A percentile compares a stretch with the other conserved stretches of the same genome.
Conservation (phyloP, 305 asterid species). For the Ruellia speciosa region DNA sequence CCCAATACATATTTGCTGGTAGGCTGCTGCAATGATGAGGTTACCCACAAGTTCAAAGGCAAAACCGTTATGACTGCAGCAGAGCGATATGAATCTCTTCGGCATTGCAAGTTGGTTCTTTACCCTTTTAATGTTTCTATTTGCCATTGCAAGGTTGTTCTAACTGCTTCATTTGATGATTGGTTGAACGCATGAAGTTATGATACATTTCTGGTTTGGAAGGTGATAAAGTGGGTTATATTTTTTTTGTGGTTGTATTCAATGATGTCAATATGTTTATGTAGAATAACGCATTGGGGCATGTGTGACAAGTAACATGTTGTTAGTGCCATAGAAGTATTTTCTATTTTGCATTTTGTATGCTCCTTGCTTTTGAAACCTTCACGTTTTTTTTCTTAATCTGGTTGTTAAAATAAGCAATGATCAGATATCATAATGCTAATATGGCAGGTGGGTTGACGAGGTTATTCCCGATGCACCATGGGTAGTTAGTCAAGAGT, state of each 20-base stretch:
- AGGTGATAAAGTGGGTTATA: background rate
- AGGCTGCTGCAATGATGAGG: constrained; percentile 89
- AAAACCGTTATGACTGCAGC: constrained; percentile 81
- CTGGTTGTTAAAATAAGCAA: background rate
- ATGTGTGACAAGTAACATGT: background rate
- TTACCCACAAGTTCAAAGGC: constrained; percentile 84
- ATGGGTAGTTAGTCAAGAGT: constrained; percentile 86
- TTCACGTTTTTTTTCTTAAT: background rate
- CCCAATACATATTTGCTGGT: constrained; percentile 77
- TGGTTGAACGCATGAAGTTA: constrained; percentile 2
- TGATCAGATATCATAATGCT: background rate
- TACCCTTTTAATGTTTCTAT: constrained; percentile 3
- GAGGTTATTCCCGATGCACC: constrained; percentile 98
- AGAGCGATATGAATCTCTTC: constrained; percentile 90
- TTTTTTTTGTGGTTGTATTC: constrained; percentile 1
- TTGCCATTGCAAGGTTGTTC: background rate
- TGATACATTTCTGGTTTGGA: background rate
- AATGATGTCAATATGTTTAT: background rate
- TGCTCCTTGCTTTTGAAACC: background rate
- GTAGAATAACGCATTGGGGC: background rate
- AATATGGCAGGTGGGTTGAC: constrained; percentile 83
- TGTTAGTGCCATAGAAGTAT: background rate
- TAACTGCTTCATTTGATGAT: background rate
- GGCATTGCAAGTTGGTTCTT: constrained; percentile 82
- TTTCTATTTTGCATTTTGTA: background rate